A percentile compares a stretch with the other conserved stretches of the same genome.
Conservation (phyloP, 768 basidiomycete species). For the Suillus placidus region DNA sequence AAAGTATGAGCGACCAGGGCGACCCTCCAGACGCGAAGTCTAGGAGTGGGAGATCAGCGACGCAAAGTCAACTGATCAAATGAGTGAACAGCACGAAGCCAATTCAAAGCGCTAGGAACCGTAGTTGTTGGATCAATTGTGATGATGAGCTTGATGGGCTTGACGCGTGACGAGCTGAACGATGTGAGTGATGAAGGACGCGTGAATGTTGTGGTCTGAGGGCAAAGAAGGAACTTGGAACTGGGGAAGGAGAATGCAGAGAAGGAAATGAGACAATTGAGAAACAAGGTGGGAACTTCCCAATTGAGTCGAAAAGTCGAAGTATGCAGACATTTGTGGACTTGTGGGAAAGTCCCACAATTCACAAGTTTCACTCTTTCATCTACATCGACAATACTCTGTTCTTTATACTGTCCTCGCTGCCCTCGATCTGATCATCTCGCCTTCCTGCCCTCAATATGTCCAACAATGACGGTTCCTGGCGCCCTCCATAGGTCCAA, state of each 20-base stretch:
- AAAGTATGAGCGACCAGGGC: not conserved
- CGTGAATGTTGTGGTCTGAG: not conserved
- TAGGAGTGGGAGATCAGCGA: not conserved
- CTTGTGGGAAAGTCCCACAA: slow-evolving; percentile 1
- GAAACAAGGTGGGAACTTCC: not conserved
- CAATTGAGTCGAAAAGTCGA: not conserved
- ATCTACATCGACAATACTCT: not conserved
- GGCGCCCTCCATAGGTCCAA: not conserved
- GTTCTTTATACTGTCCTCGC: not conserved
- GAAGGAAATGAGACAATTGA: not conserved
- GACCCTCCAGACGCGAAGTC: not conserved
- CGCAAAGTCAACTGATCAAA: not conserved
- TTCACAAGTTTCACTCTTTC: not conserved
- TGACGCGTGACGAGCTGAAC: not conserved
- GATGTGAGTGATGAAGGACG: not conserved
- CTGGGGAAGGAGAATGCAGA: not conserved
- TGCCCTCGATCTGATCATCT: no score
- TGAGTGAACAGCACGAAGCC: not conserved
- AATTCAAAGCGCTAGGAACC: not conserved
- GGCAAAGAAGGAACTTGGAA: not conserved
- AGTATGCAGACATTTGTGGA: not conserved
- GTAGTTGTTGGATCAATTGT: not conserved
- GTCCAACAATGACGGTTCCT: not conserved
- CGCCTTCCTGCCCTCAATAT: not conserved
- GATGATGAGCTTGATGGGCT: not conserved